phyloP scores from a whole-genome alignment of 805 yeast genomes.

The Candida quercuum region DNA sequence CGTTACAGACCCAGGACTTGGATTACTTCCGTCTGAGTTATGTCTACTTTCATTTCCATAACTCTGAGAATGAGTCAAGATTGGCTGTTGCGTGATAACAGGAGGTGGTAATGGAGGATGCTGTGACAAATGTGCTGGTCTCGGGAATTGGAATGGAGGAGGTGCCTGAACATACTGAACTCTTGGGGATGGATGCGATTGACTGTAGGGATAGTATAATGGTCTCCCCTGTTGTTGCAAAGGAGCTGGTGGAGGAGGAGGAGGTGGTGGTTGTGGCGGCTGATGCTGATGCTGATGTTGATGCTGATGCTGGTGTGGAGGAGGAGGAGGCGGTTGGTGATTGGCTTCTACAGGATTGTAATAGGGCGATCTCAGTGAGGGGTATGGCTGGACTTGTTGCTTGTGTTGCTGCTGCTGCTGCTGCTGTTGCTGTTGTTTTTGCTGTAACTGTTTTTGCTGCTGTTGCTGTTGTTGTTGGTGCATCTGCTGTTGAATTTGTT shows the following conservation, averaged over 20 bases:
- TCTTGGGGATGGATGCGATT: background rate
- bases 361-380: slow-evolving; percentile 4
- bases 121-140: background rate
- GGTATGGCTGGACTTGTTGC: slow-evolving; percentile 3
- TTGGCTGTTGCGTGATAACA: slow-evolving; percentile 3
- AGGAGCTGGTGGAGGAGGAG: no score
- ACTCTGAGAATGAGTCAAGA: slow-evolving; percentile 1
- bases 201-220: background rate
- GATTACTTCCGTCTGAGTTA: slow-evolving; percentile 4
- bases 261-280: slow-evolving; percentile 4
- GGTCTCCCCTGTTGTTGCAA: background rate
- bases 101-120: background rate
- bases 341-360: slow-evolving; percentile 4
- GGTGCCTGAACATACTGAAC: slow-evolving; percentile 3
- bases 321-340: slow-evolving; percentile 4
- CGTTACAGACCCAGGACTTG: slow-evolving; percentile 1
- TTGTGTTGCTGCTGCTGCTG: slow-evolving; percentile 6
- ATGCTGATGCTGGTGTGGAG: slow-evolving; percentile 5
- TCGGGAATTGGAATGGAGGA: slow-evolving; percentile 2
- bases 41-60: slow-evolving; percentile 3
- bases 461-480: slow-evolving; percentile 1
- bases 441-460: slow-evolving; percentile 4
- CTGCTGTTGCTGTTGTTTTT: slow-evolving; percentile 1
- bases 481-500: slow-evolving; percentile 1
- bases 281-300: slow-evolving; percentile 2